Evolutionary conservation across 2,329 filamentous ascomycete species (phyloP), one percentile per base, ranked within the genome.

Genomic region (Colletotrichum lindemuthianum): DNA sequence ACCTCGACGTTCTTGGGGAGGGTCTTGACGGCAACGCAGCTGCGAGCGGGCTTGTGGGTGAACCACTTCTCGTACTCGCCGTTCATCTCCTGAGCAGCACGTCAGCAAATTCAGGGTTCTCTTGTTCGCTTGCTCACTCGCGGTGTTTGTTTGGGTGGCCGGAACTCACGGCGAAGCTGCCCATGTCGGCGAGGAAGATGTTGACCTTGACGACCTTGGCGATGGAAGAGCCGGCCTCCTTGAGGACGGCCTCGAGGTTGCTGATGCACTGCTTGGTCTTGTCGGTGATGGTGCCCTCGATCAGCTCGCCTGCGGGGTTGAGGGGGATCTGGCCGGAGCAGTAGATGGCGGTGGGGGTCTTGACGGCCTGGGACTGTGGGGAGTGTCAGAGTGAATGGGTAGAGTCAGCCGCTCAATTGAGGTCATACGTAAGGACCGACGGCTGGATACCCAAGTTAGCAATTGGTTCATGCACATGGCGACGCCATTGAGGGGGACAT

Each of bases 181-280:
- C 87, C 95, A 98, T 98, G 79, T 96, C 91, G 54, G 91, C 90
- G 67, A 98, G 82, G 85, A 97, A 98, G 75, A 97, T 90, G 76
- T 89, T 92, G 72, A 93, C 91, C 86, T 97, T 97, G 81, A 97
- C 92, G 50, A 97, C 90, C 78, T 89, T 92, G 68, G 87, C 79
- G 64, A 98, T 85, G 56, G 86, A 87, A 24, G 91, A 94, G 58
- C 92, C 93, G 32, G 93, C 93, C 71, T 90, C 92, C 66, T 88
- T 86, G 55, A 98, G 88, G 61, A 98, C 92, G 47, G 92, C 91
- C 77, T 90, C 86, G 74, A 97, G 86, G 80, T 96, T 97, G 79
- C 91, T 82, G 77, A 92, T 84, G 78, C 85, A 88, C 69, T 84
- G 81, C 56, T 79, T 79, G 34, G 87, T 89, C 80, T 88, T 87